phyloP scores from a whole-genome alignment of 2,329 filamentous ascomycete genomes.

The Scedosporium apiospermum region DNA sequence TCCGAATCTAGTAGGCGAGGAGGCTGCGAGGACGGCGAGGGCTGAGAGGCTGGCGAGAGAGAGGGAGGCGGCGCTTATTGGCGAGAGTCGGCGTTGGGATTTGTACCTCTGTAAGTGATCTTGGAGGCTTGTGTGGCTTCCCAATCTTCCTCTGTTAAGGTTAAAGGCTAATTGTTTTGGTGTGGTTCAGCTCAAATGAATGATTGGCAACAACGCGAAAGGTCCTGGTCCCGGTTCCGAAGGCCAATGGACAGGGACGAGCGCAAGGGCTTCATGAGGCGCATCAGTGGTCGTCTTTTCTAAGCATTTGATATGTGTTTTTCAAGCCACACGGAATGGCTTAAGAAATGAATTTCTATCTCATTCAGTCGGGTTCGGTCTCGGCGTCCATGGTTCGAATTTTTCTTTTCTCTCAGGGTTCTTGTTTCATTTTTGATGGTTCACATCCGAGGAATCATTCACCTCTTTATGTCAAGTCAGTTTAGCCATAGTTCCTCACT shows the following conservation, averaged over 20 bases:
- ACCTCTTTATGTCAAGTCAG: background rate
- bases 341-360: too few relatives aligned
- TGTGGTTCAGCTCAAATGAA: slow-evolving; percentile 36
- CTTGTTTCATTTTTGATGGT: background rate
- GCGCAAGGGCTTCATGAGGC: slow-evolving; percentile 9
- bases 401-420: background rate
- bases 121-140: background rate
- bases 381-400: background rate
- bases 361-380: background rate
- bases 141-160: background rate
- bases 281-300: slow-evolving; percentile 5
- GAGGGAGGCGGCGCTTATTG: slow-evolving; percentile 42
- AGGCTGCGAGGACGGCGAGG: slow-evolving; percentile 48
- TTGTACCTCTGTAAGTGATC: slow-evolving; percentile 44
- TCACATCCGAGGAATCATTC: background rate
- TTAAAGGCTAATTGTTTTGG: slow-evolving; percentile 11
- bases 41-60: slow-evolving; percentile 48
- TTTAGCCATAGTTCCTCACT: background rate
- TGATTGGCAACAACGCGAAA: slow-evolving; percentile 40
- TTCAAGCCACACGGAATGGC: too few relatives aligned
- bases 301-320: background rate
- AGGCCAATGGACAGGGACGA: slow-evolving; percentile 22
- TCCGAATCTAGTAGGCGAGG: slow-evolving; percentile 57
- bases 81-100: slow-evolving; percentile 53
- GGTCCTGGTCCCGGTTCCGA: slow-evolving; percentile 34